phyloP scores from a whole-genome alignment of 495 filamentous ascomycete species.

The Bacidia gigantensis region DNA sequence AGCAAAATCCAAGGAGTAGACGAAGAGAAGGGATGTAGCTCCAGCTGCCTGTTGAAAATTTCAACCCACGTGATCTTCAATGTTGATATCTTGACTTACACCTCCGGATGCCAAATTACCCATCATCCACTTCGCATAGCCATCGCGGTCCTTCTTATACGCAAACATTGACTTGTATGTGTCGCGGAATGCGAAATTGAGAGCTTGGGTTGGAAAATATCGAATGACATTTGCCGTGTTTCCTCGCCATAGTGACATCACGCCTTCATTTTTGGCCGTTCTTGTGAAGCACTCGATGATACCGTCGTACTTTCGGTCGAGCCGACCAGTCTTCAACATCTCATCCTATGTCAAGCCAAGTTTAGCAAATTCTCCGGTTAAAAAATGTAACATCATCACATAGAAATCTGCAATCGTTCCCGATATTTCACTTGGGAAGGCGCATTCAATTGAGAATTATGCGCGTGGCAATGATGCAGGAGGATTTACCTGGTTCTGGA shows the following conservation, averaged over 20 bases:
- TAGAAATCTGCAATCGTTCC: no score
- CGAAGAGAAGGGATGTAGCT: slow-evolving; percentile 99
- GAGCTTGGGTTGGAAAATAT: slow-evolving; percentile 99
- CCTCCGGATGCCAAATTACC: slow-evolving; percentile 99
- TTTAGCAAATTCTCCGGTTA: slow-evolving; percentile 11
- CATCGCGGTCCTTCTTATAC: slow-evolving; percentile 99
- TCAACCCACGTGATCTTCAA: no score
- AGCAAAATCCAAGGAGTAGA: slow-evolving; percentile 99
- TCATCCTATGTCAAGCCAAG: slow-evolving; percentile 59
- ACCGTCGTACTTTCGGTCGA: slow-evolving; percentile 91
- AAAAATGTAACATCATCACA: neutral
- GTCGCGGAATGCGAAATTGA: slow-evolving; percentile 99
- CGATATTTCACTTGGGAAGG: no score
- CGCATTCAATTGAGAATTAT: no score
- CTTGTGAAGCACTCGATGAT: slow-evolving; percentile 89
- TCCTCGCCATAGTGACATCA: slow-evolving; percentile 88
- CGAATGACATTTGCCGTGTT: slow-evolving; percentile 99
- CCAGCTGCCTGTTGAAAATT: slow-evolving; percentile 60
- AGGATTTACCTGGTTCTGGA: slow-evolving; percentile 93
- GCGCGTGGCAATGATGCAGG: neutral
- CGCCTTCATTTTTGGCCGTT: slow-evolving; percentile 66
- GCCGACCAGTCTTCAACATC: slow-evolving; percentile 97
- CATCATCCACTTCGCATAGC: slow-evolving; percentile 97
- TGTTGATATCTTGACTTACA: slow-evolving; percentile 69
- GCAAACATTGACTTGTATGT: slow-evolving; percentile 99